These are phyloP conservation scores for Camellia lanceoleosa DNA, from an alignment of 148 eudicot species.

Conservation along the genomic window DNA sequence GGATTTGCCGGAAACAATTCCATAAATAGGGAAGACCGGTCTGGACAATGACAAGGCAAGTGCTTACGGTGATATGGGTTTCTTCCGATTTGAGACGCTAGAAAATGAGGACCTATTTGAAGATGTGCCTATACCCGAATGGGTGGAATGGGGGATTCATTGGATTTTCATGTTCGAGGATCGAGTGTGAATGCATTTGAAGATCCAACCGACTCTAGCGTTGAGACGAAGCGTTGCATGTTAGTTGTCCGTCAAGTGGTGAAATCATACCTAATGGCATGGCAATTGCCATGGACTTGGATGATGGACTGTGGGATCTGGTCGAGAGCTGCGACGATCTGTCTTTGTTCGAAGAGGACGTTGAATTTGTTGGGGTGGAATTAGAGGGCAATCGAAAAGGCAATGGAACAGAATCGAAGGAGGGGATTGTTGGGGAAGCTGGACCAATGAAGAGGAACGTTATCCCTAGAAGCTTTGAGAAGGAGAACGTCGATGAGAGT, in stretches of 20 bases:
- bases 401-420: slow-evolving; percentile 95
- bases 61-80: slow-evolving; percentile 31
- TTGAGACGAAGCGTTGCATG: slow-evolving; percentile 20
- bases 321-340: slow-evolving; percentile 43
- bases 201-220: slow-evolving; percentile 30
- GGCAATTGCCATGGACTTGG: slow-evolving; percentile 23
- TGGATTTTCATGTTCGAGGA: slow-evolving; percentile 51
- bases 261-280: slow-evolving; percentile 47
- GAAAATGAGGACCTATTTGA: slow-evolving; percentile 44
- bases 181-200: slow-evolving; percentile 67
- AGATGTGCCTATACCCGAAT: slow-evolving; percentile 71
- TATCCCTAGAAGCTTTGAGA: slow-evolving; percentile 36
- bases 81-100: slow-evolving; percentile 47
- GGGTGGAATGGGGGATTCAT: slow-evolving; percentile 70
- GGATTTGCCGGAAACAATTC: slow-evolving; percentile 25
- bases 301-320: slow-evolving; percentile 26
- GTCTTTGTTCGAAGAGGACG: slow-evolving; percentile 92
- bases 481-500: slow-evolving; percentile 45
- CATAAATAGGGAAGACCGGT: slow-evolving; percentile 13
- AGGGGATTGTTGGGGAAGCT: slow-evolving; percentile 98
- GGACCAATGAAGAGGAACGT: slow-evolving; percentile 69
- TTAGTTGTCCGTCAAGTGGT: slow-evolving; percentile 30
- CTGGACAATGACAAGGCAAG: slow-evolving; percentile 23
- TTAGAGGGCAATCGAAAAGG: slow-evolving; percentile 86
- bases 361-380: slow-evolving; percentile 97